These are phyloP conservation scores for Pythium pyrilobum DNA, from an alignment of 352 stramenopile genomes.

Conservation along the genomic window DNA sequence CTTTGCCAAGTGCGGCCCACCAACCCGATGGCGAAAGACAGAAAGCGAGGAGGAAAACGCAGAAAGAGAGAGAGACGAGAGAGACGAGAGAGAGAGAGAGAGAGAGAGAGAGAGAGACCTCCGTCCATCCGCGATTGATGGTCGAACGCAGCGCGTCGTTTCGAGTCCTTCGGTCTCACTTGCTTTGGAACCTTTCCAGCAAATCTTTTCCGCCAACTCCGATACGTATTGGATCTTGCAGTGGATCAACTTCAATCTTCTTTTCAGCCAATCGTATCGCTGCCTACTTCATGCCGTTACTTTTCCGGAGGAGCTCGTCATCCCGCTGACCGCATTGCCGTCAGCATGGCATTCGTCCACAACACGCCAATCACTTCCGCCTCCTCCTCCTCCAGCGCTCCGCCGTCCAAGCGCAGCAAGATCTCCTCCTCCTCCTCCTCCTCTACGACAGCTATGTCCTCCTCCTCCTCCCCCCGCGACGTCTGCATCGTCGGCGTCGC, in stretches of 20 bases:
- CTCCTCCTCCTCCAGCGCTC: neutral
- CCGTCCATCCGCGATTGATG: too few relatives aligned
- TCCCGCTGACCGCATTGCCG: neutral
- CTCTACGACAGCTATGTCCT: neutral
- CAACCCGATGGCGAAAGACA: too few relatives aligned
- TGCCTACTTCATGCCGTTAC: slow-evolving; percentile 18
- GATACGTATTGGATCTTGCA: too few relatives aligned
- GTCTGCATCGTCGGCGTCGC: slow-evolving; percentile 93
- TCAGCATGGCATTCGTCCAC: neutral
- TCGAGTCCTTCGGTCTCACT: too few relatives aligned
- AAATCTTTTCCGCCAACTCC: slow-evolving; percentile 6
- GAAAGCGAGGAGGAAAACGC: too few relatives aligned
- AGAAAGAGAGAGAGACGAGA: too few relatives aligned
- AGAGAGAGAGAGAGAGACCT: too few relatives aligned
- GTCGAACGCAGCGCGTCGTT: slow-evolving; percentile 1
- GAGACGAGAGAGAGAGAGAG: too few relatives aligned
- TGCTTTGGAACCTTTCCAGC: too few relatives aligned
- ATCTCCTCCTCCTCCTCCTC: neutral
- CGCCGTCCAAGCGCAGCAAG: slow-evolving; percentile 1
- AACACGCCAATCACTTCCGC: neutral
- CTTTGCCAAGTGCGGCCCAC: too few relatives aligned
- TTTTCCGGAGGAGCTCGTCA: slow-evolving; percentile 5
- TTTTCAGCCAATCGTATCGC: slow-evolving; percentile 9
- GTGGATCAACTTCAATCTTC: neutral
- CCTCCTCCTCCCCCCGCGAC: slow-evolving; percentile 26